Percentiles rank a stretch among this genome's conserved stretches.
These are phyloP conservation scores for Pneumocystis carinii DNA, from an alignment of 1,139 yeast species.

Conservation along the genomic window DNA sequence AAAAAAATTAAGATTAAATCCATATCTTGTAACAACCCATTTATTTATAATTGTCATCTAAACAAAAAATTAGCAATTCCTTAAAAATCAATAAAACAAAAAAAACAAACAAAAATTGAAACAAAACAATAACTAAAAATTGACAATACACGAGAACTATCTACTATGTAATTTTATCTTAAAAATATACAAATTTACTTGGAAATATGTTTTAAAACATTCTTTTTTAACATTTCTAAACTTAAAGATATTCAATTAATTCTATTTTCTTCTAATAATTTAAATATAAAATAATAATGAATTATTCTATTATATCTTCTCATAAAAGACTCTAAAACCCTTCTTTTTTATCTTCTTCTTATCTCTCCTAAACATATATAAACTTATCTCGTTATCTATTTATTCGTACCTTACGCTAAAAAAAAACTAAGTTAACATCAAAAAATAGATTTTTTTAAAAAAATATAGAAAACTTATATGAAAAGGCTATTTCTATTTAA, in stretches of 20 bases:
- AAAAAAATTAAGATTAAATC: slow-evolving; percentile 82
- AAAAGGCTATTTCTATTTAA: background rate
- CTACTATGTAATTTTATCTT: background rate
- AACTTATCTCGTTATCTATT: background rate
- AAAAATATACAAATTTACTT: background rate
- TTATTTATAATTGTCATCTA: slow-evolving; percentile 97
- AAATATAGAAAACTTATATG: background rate
- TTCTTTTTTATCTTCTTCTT: too few species aligned
- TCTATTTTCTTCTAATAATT: too few species aligned
- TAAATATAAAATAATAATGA: background rate
- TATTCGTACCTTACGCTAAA: background rate
- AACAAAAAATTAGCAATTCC: background rate
- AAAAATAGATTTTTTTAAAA: too few species aligned
- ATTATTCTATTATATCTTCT: background rate
- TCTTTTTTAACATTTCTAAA: background rate
- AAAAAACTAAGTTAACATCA: background rate
- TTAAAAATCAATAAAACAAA: background rate
- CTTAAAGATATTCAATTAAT: too few species aligned
- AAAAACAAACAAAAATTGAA: slow-evolving; percentile 35
- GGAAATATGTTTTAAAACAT: background rate
- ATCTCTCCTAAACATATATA: too few species aligned
- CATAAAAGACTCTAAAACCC: background rate
- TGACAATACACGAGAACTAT: slow-evolving; percentile 13
- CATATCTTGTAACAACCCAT: slow-evolving; percentile 68
- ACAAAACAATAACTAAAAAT: slow-evolving; percentile 54